Base-by-base conservation (phyloP, 345 rosid genomes). In the Garcia nutans region DNA sequence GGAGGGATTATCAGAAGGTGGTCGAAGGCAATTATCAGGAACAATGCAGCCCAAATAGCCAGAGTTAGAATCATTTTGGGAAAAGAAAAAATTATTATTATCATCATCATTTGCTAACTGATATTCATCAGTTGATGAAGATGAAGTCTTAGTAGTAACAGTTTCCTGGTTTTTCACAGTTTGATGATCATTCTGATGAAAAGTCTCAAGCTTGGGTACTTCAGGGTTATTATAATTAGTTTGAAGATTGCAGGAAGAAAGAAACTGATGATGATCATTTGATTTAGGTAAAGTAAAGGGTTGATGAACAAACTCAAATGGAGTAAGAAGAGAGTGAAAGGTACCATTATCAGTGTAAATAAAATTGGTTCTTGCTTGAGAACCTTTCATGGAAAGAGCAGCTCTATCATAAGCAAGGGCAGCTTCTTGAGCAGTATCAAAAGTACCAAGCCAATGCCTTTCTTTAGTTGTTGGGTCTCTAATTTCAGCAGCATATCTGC, bases 321-420 rank as follows among this genome's bases (percentile, higher is more conserved):
- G 85, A 28, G 88, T 75, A 49, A 84, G 80, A 83, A 86, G 85
- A 76, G 87, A 84, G 79, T 70, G 86, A 77, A 86, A 82, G 64
- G 65, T 69, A 8, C 82, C 78, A 77, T 81, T 82, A 28, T 77
- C 86, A 74, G 96, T 69, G 85, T 93, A 93, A 1, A 87, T 20
- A 80, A 93, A 95, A 85, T 95, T 95, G 52, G 99, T 95, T 80
- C 98, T 85, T 22, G 97, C 99, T 79, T 93, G 98, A 16, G 89
- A 84, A 72, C 99, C 99, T 82, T 91, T 95, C 89, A 95, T 95
- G 20, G 97, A 91, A 23, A 96, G 93, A 8, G 99, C 99, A 61
- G 99, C 99, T 81, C 96, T 85, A 70, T 96, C 99, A 78, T 93
- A 96, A 49, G 99, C 98, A 56, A 96, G 89, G 71, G 99, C 99